Percentiles rank a stretch among this genome's conserved stretches.
Conservation (phyloP, 1,284 basidiomycete genomes). For the Tilletia horrida region DNA sequence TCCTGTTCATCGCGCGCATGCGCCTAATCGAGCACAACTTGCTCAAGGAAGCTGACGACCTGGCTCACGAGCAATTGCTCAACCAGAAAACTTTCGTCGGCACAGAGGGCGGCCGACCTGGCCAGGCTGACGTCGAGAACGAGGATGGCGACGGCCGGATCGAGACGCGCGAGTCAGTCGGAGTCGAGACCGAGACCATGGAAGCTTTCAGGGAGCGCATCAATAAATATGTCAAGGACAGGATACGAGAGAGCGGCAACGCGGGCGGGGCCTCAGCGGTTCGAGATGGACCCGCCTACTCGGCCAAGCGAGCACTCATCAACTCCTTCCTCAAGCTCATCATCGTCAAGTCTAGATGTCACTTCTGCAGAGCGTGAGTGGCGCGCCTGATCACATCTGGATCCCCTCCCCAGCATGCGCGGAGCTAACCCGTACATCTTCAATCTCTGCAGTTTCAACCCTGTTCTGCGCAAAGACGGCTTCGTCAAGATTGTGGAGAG, state of each 20-base stretch:
- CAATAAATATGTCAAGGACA: constrained; percentile 62
- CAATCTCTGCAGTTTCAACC: constrained; percentile 64
- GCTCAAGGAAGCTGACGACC: constrained; percentile 72
- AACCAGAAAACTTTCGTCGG: constrained; percentile 20
- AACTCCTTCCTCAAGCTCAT: constrained; percentile 75
- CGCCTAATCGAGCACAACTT: constrained; percentile 86
- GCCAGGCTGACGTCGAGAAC: constrained; percentile 30
- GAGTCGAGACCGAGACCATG: constrained; percentile 55
- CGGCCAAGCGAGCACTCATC: constrained; percentile 78
- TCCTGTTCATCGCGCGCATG: constrained; percentile 69
- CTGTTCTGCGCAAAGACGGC: constrained; percentile 89
- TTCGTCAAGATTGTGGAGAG: constrained; percentile 92
- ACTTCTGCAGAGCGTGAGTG: constrained; percentile 75
- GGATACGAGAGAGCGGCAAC: constrained; percentile 61
- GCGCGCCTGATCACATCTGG: background rate
- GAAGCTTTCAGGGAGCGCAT: constrained; percentile 47
- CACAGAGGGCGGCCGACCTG: constrained; percentile 23
- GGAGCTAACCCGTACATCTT: background rate
- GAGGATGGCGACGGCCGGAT: constrained; percentile 47
- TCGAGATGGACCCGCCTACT: constrained; percentile 77
- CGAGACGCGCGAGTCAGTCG: constrained; percentile 53
- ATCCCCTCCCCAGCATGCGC: background rate
- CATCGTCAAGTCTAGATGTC: constrained; percentile 67
- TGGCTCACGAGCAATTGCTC: constrained; percentile 62
- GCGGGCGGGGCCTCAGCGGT: constrained; percentile 59